Conservation (phyloP, 805 yeast species). For the Kregervanrija delftensis region DNA sequence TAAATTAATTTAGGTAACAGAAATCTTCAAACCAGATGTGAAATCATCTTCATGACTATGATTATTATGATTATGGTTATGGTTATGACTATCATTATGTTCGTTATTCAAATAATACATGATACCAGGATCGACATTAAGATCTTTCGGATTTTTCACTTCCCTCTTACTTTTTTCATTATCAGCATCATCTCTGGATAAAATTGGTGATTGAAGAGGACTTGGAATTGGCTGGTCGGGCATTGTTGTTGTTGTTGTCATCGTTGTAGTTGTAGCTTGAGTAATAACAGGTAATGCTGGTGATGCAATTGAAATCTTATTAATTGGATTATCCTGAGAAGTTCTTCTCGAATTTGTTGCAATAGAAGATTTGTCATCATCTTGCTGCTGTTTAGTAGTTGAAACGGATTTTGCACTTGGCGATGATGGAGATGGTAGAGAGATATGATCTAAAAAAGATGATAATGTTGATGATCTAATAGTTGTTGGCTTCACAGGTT, state of each 20-base stretch:
- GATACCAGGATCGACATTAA: neutral
- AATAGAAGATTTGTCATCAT: too few species aligned
- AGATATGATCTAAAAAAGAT: slow-evolving; percentile 15
- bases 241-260: slow-evolving; percentile 18
- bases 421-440: slow-evolving; percentile 3
- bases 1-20: neutral
- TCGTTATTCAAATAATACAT: neutral
- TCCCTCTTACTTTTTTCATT: neutral
- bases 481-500: slow-evolving; percentile 2
- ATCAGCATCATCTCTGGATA: too few species aligned
- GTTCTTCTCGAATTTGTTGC: too few species aligned
- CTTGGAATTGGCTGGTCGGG: slow-evolving; percentile 4
- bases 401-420: too few species aligned
- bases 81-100: neutral
- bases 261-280: slow-evolving; percentile 29
- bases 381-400: too few species aligned
- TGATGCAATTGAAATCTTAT: slow-evolving; percentile 23
- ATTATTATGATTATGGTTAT: neutral
- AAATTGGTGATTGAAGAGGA: too few species aligned
- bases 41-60: neutral
- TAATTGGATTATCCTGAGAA: slow-evolving; percentile 18
- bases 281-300: slow-evolving; percentile 31
- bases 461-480: slow-evolving; percentile 16
- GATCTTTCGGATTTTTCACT: neutral
- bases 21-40: neutral